Base-by-base conservation (phyloP, 768 basidiomycete species). In the Calocybe cyanea region DNA sequence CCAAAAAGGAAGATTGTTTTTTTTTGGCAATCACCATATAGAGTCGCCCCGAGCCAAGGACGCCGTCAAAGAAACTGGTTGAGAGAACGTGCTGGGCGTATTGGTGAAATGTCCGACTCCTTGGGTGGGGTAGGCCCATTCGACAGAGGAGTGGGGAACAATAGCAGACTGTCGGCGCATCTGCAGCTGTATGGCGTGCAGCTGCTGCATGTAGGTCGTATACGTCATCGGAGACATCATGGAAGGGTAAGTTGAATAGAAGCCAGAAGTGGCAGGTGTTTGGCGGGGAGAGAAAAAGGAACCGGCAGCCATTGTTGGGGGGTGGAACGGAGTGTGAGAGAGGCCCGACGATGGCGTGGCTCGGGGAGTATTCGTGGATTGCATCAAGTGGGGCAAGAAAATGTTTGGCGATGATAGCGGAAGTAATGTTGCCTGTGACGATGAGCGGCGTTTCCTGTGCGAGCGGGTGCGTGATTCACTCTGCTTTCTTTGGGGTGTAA, bases 191-290 rank as follows among this genome's bases (percentile, higher is more conserved):
- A 56, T 46, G 18, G 48, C 40, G 45, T 58, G 57, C 41, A 54
- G 14, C 45, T 53, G 56, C 24, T 53, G 47, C 54, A 58, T 47
- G 45, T 57, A 59, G n/a, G 58, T 49, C 10, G 56, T 50, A 39
- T 59, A 59, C 17, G 54, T 42, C 33, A 49, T 42, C 14, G 58
- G 50, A 23, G 51, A 31, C 46, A 56, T 31, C 43, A 55, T 49
- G 14, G 50, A 31, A 11, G 57, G 53, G 36, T 54, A 56, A 2
- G 55, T 21, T 14, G 49, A n/a, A 41, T 57, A 53, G 41, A 52
- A 54, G 39, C 48, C 53, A 14, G 57, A 45, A 2, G n/a, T 28
- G 25, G 50, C 44, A 3, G 53, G 49, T 34, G 47, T 37, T 9
- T 28, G 38, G 14, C n/a, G 49, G 24, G 21, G 55, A 38, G 36